Conservation (phyloP, 805 yeast genomes). For the Wickerhamiella bombiphila region DNA sequence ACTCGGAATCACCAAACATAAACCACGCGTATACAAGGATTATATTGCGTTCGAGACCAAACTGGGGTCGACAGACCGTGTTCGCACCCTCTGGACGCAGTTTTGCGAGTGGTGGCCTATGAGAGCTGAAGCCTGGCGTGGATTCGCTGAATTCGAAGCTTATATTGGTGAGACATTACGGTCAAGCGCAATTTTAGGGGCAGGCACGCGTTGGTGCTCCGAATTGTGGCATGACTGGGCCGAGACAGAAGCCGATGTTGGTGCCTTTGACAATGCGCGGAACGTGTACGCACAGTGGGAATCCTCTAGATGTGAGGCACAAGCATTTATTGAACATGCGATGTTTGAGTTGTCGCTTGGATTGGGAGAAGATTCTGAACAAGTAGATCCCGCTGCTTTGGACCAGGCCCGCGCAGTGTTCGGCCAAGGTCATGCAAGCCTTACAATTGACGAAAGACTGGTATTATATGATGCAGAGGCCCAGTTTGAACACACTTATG, state of each 20-base stretch:
- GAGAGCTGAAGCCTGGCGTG: slow-evolving; percentile 37
- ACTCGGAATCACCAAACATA: slow-evolving; percentile 44
- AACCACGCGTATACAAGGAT: slow-evolving; percentile 36
- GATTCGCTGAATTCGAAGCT: slow-evolving; percentile 55
- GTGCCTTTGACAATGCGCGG: slow-evolving; percentile 43
- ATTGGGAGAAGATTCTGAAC: slow-evolving; percentile 32
- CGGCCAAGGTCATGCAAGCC: slow-evolving; percentile 34
- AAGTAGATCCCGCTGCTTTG: slow-evolving; percentile 34
- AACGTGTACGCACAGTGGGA: slow-evolving; percentile 30
- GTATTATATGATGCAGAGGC: slow-evolving; percentile 45
- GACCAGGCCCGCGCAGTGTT: slow-evolving; percentile 41
- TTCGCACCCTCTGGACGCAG: slow-evolving; percentile 55
- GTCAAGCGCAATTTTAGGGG: slow-evolving; percentile 43
- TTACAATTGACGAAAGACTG: slow-evolving; percentile 34
- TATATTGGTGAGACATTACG: slow-evolving; percentile 55
- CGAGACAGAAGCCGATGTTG: slow-evolving; percentile 47
- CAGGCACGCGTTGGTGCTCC: slow-evolving; percentile 28
- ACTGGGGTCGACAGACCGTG: slow-evolving; percentile 69
- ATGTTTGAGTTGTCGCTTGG: slow-evolving; percentile 51
- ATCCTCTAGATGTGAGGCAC: slow-evolving; percentile 21
- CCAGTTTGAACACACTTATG: slow-evolving; percentile 52
- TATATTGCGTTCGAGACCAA: slow-evolving; percentile 56
- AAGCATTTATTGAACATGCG: slow-evolving; percentile 52
- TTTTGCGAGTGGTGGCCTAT: slow-evolving; percentile 37
- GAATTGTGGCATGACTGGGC: slow-evolving; percentile 30